Evolutionary conservation across 192 early-diverging fungal genomes (phyloP).

Genomic region (Jimgerdemannia flammicorona): DNA sequence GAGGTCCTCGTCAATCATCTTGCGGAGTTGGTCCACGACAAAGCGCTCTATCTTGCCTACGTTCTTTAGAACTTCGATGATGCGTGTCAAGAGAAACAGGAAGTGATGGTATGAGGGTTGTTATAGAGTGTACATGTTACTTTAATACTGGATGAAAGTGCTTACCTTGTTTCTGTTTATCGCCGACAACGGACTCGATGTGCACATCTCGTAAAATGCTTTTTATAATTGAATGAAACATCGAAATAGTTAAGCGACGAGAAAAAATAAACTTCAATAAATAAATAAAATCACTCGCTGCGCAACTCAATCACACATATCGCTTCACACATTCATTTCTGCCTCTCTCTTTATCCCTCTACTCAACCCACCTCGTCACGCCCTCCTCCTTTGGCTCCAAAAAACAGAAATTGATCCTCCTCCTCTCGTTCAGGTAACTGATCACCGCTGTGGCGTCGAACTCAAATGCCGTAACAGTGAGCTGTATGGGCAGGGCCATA

Average conservation of each 20-base stretch:
- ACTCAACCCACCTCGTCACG: slow-evolving; percentile 1
- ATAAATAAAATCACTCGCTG: not conserved
- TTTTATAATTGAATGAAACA: not conserved
- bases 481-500: slow-evolving; percentile 65
- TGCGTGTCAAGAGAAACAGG: slow-evolving; percentile 11
- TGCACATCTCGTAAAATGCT: slow-evolving; percentile 54
- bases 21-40: slow-evolving; percentile 73
- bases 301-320: not conserved
- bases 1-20: slow-evolving; percentile 71
- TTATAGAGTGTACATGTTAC: not conserved
- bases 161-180: slow-evolving; percentile 63
- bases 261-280: not conserved
- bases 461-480: slow-evolving; percentile 65
- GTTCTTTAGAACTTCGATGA: slow-evolving; percentile 63
- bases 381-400: slow-evolving; percentile 58
- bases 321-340: not conserved
- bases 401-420: slow-evolving; percentile 70
- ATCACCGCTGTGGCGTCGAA: slow-evolving; percentile 69
- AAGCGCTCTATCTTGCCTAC: slow-evolving; percentile 80
- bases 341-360: not conserved
- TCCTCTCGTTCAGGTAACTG: slow-evolving; percentile 48
- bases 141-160: not conserved
- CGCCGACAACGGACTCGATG: slow-evolving; percentile 63
- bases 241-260: not conserved
- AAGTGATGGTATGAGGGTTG: not conserved